These are phyloP conservation scores for Diutina catenulata DNA, from an alignment of 1,139 yeast species.

Conservation along the genomic window DNA sequence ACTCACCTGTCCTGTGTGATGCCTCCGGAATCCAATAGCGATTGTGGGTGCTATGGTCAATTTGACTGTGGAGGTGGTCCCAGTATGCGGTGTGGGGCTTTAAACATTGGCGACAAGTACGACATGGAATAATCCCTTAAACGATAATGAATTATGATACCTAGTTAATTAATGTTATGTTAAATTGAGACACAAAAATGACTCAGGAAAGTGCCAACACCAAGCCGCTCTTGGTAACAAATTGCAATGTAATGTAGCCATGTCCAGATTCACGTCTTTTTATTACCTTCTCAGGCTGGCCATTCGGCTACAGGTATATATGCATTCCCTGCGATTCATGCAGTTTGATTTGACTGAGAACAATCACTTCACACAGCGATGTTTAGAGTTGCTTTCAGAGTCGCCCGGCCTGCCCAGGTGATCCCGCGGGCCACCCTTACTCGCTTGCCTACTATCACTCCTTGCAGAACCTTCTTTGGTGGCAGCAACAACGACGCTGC, in stretches of 20 bases:
- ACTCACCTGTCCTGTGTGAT: background rate
- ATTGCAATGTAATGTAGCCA: background rate
- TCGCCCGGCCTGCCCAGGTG: background rate
- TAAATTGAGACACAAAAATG: background rate
- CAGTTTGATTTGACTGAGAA: background rate
- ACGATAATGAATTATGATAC: too few relatives aligned
- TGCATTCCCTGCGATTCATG: background rate
- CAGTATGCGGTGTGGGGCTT: slow-evolving; percentile 4
- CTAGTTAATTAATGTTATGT: too few relatives aligned
- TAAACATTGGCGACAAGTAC: slow-evolving; percentile 4
- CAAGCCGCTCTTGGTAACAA: background rate
- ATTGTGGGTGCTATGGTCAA: slow-evolving; percentile 4
- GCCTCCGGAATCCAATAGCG: background rate
- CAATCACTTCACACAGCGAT: background rate
- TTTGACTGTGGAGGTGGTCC: slow-evolving; percentile 5
- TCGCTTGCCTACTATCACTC: background rate
- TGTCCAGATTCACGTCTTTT: background rate
- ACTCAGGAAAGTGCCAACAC: background rate
- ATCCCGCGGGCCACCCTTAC: background rate
- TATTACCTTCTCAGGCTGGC: background rate
- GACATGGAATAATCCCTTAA: slow-evolving; percentile 4
- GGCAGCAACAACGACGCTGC: background rate
- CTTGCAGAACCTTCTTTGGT: slow-evolving; percentile 1
- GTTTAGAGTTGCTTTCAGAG: background rate
- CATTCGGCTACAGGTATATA: background rate